These are phyloP conservation scores for Bolboschoenoplectus hybrid DNA, from an alignment of 202 grass and related monocot genomes.

Conservation along the genomic window DNA sequence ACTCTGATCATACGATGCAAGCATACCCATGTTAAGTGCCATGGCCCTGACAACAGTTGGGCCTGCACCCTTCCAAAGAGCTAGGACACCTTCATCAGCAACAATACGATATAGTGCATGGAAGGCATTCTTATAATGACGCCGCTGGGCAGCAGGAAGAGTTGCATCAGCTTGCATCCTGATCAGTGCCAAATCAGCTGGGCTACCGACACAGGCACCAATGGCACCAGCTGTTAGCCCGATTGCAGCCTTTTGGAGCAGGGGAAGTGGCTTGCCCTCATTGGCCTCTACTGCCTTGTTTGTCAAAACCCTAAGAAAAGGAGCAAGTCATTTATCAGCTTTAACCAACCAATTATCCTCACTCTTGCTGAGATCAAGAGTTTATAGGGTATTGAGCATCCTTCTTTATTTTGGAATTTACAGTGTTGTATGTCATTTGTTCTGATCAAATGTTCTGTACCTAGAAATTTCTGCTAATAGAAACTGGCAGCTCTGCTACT, in stretches of 20 bases:
- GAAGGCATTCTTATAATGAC: conserved; percentile 97
- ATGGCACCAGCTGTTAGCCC: conserved; percentile 95
- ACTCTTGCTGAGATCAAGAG: neutral
- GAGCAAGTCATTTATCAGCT: neutral
- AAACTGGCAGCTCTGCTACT: neutral
- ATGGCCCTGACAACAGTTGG: conserved; percentile 97
- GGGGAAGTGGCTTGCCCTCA: conserved; percentile 77
- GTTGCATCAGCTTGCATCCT: conserved; percentile 98
- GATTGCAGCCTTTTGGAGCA: conserved; percentile 84
- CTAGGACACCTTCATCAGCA: conserved; percentile 84
- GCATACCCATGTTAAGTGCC: conserved; percentile 98
- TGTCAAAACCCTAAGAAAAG: conserved; percentile 77
- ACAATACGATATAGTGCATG: conserved; percentile 79
- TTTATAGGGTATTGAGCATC: neutral
- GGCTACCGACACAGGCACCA: conserved; percentile 78
- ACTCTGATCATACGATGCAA: conserved; percentile 96
- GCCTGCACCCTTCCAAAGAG: conserved; percentile 95
- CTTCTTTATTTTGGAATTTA: neutral
- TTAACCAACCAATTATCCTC: neutral
- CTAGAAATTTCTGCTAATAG: neutral
- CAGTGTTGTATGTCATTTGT: neutral
- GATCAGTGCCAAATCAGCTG: conserved; percentile 94
- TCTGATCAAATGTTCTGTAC: neutral
- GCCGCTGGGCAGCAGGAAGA: conserved; percentile 65
- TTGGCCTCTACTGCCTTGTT: conserved; percentile 93